Base-by-base conservation (phyloP, 441 rosid species). In the Macaranga tanarius region DNA sequence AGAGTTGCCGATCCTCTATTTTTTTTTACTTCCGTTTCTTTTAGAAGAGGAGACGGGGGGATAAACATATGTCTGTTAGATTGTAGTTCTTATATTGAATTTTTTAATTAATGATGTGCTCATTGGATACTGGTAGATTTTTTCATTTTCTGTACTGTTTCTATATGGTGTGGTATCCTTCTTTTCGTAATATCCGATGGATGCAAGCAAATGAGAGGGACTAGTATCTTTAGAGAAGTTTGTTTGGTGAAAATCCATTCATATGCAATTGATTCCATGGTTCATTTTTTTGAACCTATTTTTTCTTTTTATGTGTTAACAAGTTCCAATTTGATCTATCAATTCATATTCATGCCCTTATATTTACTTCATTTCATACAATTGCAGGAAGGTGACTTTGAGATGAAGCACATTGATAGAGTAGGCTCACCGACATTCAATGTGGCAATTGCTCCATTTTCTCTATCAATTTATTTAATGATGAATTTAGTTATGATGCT, bases 331-430 rank as follows among this genome's bases (percentile, higher is more conserved):
- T 65, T 65, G 34, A 17, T 20, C 38, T 34, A 7, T 34, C 38
- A 34, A 4, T 22, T 45, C 42, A 47, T 15, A 42, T 12, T 42
- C 65, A 63, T 63, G 60, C 45, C 17, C 11, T n/a, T 8, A 54
- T 34, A 25, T 47, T 57, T 19, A 40, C 19, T 51, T 50, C 9
- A 50, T 65, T 60, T 48, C 57, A 13, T 62, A 52, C 54, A 48
- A 55, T 51, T 75, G 79, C 87, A 88, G 96, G 93, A 90, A 84
- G 92, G 95, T 4, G 92, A 90, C 62, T 88, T 88, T 50, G 92
- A 90, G 85, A 88, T 90, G 95, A 90, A 88, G 73, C 90, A 88
- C 74, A 81, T 87, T 1, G 95, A 88, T 77, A 75, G 13, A 62
- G 80, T 82, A 26, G 85, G 83, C 52, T 80, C 90, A 25, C 80